phyloP scores from a whole-genome alignment of 176 grass and related monocot species.

The Eremochloa ophiuroides region DNA sequence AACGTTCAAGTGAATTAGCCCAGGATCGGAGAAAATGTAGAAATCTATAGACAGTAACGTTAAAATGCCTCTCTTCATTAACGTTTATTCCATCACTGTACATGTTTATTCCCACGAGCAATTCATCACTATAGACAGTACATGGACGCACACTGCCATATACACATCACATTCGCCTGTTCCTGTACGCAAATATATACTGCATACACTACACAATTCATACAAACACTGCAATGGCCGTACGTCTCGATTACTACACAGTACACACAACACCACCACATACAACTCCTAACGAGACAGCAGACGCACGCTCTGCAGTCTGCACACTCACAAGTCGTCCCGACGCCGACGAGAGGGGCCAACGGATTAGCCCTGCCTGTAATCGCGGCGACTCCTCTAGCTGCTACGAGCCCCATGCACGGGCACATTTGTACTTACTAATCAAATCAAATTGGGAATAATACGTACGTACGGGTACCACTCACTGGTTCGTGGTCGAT shows the following conservation, averaged over 20 bases:
- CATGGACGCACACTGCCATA: not conserved
- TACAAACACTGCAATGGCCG: not conserved
- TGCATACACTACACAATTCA: not conserved
- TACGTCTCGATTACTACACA: not conserved
- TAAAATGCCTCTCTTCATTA: not conserved
- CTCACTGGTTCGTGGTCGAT: not conserved
- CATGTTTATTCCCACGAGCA: not conserved
- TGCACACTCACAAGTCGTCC: not conserved
- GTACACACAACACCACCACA: too few species aligned
- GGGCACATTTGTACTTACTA: too few species aligned
- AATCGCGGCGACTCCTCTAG: slow-evolving; percentile 22
- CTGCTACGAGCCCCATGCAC: slow-evolving; percentile 1
- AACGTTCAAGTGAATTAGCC: not conserved
- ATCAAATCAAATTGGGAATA: not conserved
- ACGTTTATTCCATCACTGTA: not conserved
- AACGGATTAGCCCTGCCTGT: not conserved
- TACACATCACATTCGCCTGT: not conserved
- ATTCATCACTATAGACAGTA: not conserved
- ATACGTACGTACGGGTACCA: too few species aligned
- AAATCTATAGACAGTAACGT: not conserved
- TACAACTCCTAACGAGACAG: not conserved
- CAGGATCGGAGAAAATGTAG: too few species aligned
- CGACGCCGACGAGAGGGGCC: not conserved
- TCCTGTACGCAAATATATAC: not conserved
- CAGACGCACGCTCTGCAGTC: not conserved